phyloP scores from a whole-genome alignment of 78 protist species.

The Parvularia atlantis region DNA sequence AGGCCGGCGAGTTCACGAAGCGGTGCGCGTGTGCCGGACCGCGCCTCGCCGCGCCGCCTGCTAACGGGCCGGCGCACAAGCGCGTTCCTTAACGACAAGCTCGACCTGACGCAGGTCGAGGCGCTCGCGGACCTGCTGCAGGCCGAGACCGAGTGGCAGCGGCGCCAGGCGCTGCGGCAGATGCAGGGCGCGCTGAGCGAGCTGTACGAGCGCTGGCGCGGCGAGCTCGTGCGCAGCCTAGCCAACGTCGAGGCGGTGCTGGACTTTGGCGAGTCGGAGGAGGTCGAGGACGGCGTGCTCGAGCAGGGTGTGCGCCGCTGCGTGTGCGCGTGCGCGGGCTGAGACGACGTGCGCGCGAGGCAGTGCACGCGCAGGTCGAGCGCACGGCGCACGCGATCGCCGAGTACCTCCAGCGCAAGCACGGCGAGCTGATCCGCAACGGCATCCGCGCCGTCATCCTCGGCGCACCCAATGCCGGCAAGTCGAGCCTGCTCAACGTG shows the following conservation, averaged over 20 bases:
- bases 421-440: too few species aligned
- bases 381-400: too few species aligned
- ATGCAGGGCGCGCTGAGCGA: slow-evolving; percentile 46
- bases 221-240: slow-evolving; percentile 8
- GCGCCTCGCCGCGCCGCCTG: too few species aligned
- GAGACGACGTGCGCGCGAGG: too few species aligned
- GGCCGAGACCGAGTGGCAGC: slow-evolving; percentile 73
- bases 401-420: too few species aligned
- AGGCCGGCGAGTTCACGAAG: slow-evolving; percentile 80
- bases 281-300: slow-evolving; percentile 46
- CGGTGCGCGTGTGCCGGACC: slow-evolving; percentile 11
- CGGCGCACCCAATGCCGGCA: slow-evolving; percentile 77
- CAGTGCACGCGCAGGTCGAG: too few species aligned
- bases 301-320: slow-evolving; percentile 13
- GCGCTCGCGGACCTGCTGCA: slow-evolving; percentile 71
- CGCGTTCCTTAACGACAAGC: slow-evolving; percentile 70
- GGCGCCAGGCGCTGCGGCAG: slow-evolving; percentile 50
- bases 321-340: too few species aligned
- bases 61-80: too few species aligned
- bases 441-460: slow-evolving; percentile 53
- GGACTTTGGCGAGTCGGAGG: slow-evolving; percentile 84
- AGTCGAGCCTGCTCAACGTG: slow-evolving; percentile 62
- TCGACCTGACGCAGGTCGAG: slow-evolving; percentile 75
- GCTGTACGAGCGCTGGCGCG: slow-evolving; percentile 19
- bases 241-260: slow-evolving; percentile 80